Percentiles rank a stretch among this genome's conserved stretches.
Evolutionary conservation across 371 early-diverging fungal species (phyloP).

Genomic region (Mortierella sp.): DNA sequence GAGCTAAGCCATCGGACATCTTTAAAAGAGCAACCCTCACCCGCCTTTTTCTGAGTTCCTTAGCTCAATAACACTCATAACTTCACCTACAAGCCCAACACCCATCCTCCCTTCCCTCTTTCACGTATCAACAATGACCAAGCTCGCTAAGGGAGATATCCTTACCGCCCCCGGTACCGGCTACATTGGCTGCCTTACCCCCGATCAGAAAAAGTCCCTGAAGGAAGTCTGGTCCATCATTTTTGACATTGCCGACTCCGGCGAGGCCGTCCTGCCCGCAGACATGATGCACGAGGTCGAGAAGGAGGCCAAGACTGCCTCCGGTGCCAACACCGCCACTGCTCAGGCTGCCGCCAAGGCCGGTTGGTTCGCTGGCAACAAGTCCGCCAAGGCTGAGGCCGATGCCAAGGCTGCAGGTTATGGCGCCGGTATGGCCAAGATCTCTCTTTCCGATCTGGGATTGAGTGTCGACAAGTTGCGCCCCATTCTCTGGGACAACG

Average conservation of each 20-base stretch:
- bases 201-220: slow-evolving; percentile 63
- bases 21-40: neutral
- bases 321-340: slow-evolving; percentile 23
- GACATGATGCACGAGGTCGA: slow-evolving; percentile 14
- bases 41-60: neutral
- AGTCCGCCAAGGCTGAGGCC: slow-evolving; percentile 1
- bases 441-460: slow-evolving; percentile 57
- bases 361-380: slow-evolving; percentile 28
- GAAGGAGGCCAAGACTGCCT: slow-evolving; percentile 33
- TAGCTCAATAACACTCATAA: neutral
- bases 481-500: slow-evolving; percentile 33
- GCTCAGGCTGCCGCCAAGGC: slow-evolving; percentile 23
- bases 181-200: slow-evolving; percentile 64
- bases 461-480: slow-evolving; percentile 34
- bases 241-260: slow-evolving; percentile 64
- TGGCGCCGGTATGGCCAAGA: slow-evolving; percentile 22
- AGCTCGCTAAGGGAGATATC: slow-evolving; percentile 6
- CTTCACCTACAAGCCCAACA: neutral
- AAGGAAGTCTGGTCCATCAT: slow-evolving; percentile 69
- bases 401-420: slow-evolving; percentile 21
- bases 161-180: slow-evolving; percentile 55
- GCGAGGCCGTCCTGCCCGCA: slow-evolving; percentile 25
- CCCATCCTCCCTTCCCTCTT: neutral
- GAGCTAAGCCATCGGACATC: slow-evolving; percentile 9
- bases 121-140: slow-evolving; percentile 4